phyloP scores from a whole-genome alignment of 345 rosid genomes.

The Salix suchowensis region DNA sequence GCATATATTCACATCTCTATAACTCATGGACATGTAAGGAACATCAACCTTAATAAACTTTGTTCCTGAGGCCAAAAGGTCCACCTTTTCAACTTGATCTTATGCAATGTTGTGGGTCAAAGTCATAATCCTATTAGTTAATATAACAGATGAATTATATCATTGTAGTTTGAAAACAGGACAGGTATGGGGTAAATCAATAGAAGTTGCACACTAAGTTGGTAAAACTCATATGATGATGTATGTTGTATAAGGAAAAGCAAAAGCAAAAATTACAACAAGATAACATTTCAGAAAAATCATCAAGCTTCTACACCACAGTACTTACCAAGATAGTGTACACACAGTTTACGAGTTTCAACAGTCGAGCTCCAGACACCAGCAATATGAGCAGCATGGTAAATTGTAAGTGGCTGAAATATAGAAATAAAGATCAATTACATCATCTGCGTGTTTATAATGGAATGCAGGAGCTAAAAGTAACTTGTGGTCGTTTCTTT shows the following conservation, averaged over 20 bases:
- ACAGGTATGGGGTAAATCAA: background rate
- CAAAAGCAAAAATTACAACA: background rate
- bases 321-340: conserved; percentile 81
- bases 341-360: conserved; percentile 39
- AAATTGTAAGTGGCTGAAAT: conserved; percentile 77
- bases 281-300: conserved; percentile 6
- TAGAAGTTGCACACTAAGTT: background rate
- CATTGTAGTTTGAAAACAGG: background rate
- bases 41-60: background rate
- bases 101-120: background rate
- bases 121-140: background rate
- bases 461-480: conserved; percentile 4
- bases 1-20: background rate
- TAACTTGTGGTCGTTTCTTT: background rate
- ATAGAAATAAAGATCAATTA: background rate
- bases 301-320: background rate
- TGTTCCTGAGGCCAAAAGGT: conserved; percentile 5
- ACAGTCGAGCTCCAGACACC: conserved; percentile 31
- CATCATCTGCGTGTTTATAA: background rate
- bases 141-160: background rate
- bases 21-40: background rate
- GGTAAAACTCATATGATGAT: background rate
- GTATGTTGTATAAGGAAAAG: background rate
- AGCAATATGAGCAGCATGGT: conserved; percentile 56
- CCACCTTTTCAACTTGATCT: background rate